phyloP scores from a whole-genome alignment of 805 yeast genomes.

The Metschnikowia lunata region DNA sequence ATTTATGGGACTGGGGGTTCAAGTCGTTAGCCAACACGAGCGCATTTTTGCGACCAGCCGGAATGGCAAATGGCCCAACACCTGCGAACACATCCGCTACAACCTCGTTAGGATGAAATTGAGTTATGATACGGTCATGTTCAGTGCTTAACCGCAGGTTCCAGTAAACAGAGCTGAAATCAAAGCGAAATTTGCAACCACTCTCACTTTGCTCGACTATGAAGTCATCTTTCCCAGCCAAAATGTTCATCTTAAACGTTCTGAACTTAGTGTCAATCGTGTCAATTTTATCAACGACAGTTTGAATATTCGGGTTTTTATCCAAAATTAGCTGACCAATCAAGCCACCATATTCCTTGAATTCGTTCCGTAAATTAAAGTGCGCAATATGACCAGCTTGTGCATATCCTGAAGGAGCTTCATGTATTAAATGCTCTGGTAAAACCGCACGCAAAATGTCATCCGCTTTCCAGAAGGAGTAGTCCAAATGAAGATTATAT shows the following conservation, averaged over 20 bases:
- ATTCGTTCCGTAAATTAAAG: conserved; percentile 77
- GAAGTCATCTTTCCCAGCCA: conserved; percentile 79
- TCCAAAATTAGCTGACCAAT: conserved; percentile 91
- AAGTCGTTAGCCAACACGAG: conserved; percentile 88
- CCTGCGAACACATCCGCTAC: conserved; percentile 98
- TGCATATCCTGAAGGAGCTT: conserved; percentile 86
- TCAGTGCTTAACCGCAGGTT: conserved; percentile 92
- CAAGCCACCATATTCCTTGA: conserved; percentile 70
- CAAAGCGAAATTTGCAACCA: conserved; percentile 80
- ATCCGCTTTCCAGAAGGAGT: conserved; percentile 84
- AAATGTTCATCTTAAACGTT: conserved; percentile 88
- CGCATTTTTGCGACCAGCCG: conserved; percentile 82
- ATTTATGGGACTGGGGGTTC: conserved; percentile 80
- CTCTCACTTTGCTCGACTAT: conserved; percentile 84
- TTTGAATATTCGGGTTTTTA: conserved; percentile 73
- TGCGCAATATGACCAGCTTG: conserved; percentile 96
- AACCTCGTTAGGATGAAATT: conserved; percentile 61
- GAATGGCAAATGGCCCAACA: conserved; percentile 96
- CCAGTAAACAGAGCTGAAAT: conserved; percentile 95
- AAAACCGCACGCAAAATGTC: conserved; percentile 74
- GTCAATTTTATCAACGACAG: conserved; percentile 90
- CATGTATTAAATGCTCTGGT: conserved; percentile 66
- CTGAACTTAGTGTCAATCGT: conserved; percentile 83
- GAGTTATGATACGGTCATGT: conserved; percentile 72
- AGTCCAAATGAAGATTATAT: conserved; percentile 55